Evolutionary conservation across 2,329 filamentous ascomycete genomes (phyloP).

Genomic region (Ascochyta koolunga): DNA sequence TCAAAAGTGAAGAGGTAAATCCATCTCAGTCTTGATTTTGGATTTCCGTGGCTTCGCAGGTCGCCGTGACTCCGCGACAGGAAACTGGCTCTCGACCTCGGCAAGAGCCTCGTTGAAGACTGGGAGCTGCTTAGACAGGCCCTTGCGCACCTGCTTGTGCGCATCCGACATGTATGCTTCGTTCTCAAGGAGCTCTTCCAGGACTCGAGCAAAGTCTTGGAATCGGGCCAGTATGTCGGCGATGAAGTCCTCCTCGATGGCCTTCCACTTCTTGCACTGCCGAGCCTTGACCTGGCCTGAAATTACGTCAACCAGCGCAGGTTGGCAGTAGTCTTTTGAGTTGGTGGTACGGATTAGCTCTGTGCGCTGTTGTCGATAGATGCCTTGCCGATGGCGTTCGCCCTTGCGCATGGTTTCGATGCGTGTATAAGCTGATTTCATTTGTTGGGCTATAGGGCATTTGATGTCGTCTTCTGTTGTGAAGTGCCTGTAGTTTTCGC

Average conservation of each 20-base stretch:
- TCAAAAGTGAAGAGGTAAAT: no score
- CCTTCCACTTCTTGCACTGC: constrained; percentile 1
- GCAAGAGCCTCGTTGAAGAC: neutral
- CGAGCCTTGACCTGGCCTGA: neutral
- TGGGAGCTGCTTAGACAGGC: neutral
- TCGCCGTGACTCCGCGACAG: neutral
- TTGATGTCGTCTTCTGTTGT: constrained; percentile 20
- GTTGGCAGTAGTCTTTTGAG: neutral
- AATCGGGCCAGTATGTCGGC: neutral
- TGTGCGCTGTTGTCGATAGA: constrained; percentile 2
- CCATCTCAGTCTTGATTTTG: neutral
- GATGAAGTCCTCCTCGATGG: neutral
- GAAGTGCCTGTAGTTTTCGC: constrained; percentile 7
- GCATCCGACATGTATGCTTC: constrained; percentile 1
- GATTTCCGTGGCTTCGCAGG: neutral
- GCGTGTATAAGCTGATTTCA: constrained; percentile 5
- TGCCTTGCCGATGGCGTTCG: neutral
- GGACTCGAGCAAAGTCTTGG: neutral
- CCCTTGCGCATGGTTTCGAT: neutral
- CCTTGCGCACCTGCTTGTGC: neutral
- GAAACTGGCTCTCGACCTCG: neutral
- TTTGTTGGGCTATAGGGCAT: constrained; percentile 13
- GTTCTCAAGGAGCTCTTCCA: constrained; percentile 6
- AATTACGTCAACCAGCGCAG: neutral
- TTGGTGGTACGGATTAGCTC: neutral